These are phyloP conservation scores for Neurospora tetraspora DNA, from an alignment of 495 filamentous ascomycete species.

Conservation along the genomic window DNA sequence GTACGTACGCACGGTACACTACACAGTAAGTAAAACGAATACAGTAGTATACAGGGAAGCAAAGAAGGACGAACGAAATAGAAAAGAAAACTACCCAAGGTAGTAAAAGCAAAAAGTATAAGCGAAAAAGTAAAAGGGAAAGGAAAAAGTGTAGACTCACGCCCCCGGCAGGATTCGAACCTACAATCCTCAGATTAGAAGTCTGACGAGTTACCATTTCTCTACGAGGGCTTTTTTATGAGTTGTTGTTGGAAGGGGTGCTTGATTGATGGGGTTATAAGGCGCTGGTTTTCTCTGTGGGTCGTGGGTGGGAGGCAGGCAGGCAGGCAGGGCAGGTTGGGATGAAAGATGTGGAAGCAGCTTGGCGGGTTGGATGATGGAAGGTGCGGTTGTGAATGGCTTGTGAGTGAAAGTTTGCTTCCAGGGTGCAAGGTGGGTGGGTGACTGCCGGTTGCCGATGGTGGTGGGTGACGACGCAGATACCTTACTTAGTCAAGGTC, in stretches of 20 bases:
- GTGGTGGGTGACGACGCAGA: background rate
- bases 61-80: background rate
- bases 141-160: slow-evolving; percentile 1
- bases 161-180: slow-evolving; percentile 8
- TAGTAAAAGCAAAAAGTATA: background rate
- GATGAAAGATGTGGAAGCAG: background rate
- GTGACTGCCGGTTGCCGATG: background rate
- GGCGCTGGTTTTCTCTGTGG: background rate
- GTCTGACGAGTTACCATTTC: slow-evolving; percentile 28
- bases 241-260: background rate
- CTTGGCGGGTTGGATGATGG: background rate
- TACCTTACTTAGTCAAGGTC: background rate
- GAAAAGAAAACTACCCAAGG: background rate
- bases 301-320: background rate
- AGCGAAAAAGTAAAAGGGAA: background rate
- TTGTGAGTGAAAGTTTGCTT: background rate
- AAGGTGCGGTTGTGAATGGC: background rate
- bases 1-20: background rate
- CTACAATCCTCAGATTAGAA: background rate
- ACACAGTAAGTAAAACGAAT: no score
- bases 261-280: background rate
- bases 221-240: slow-evolving; percentile 13
- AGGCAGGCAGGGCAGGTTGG: background rate
- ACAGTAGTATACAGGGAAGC: no score
- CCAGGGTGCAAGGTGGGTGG: background rate